Conservation (phyloP, 805 yeast genomes). For the Zygoascus flipseniorum region DNA sequence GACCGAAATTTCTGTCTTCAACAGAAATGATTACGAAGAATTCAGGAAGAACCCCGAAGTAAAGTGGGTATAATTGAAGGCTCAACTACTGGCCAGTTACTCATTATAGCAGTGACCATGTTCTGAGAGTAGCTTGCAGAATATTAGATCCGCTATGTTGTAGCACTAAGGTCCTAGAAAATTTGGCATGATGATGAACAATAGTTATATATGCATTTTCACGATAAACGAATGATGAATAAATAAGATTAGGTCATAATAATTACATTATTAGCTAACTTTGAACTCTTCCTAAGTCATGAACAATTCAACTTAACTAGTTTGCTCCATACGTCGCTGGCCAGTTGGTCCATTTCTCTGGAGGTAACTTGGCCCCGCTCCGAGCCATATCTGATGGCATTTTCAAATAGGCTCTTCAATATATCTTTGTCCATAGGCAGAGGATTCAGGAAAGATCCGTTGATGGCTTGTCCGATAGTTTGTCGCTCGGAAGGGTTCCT, state of each 20-base stretch:
- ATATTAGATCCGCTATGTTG: neutral
- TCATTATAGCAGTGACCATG: neutral
- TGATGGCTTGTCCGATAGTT: constrained; percentile 53
- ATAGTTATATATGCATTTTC: neutral
- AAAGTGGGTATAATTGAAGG: constrained; percentile 49
- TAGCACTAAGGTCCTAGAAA: neutral
- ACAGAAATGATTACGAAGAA: constrained; percentile 51
- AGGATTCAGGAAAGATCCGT: constrained; percentile 67
- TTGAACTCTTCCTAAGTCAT: neutral
- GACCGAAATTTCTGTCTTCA: constrained; percentile 83
- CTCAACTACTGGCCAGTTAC: neutral
- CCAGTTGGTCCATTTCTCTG: constrained; percentile 39
- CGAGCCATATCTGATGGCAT: constrained; percentile 70
- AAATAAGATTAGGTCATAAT: neutral
- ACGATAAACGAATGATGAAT: neutral
- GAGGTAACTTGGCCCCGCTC: constrained; percentile 35
- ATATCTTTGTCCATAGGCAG: constrained; percentile 59
- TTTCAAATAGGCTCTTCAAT: constrained; percentile 60
- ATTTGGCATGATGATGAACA: too few species aligned
- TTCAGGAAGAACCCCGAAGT: constrained; percentile 82
- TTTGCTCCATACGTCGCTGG: constrained; percentile 53
- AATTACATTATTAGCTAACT: neutral
- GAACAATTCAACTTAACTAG: constrained; percentile 20
- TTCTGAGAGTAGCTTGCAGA: neutral
- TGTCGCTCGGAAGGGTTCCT: constrained; percentile 63